Evolutionary conservation across 768 basidiomycete species (phyloP), one percentile per base, ranked within the genome.

Genomic region (Tricholoma flavovirens): DNA sequence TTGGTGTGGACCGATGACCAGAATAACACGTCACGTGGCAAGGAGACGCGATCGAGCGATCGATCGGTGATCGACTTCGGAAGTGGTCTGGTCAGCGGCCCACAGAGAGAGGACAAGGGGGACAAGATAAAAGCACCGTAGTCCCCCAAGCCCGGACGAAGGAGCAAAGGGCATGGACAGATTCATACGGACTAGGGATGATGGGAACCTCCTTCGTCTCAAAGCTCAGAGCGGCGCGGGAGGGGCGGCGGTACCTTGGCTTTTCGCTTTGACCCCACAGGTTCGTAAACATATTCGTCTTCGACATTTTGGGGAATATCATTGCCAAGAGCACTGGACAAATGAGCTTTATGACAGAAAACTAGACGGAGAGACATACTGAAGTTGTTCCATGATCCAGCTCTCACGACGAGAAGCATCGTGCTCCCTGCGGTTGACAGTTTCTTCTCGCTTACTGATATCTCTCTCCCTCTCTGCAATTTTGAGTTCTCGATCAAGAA

Each of bases 321-420:
- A 56, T 83, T 86, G 59, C 88, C 88, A 56, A 90, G 80, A 58
- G 81, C 73, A 69, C 87, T 88, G 3, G 54, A 19, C 29, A 12
- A 22, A 59, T 57, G 40, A 64, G 54, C 30, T 14, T 9, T 3
- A 2, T 10, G n/a, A 4, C 15, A 8, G 8, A 30, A 1, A 42
- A 4, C 6, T 29, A 12, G 4, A 3, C 10, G 42, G 15, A 11
- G 22, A 40, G 3, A 75, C 85, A 61, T 76, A 93, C 92, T 90
- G 84, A 33, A 93, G 82, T 64, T 93, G 91, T 59, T 93, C 92
- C 90, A 93, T 92, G 64, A 93, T 92, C 91, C 91, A 93, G 26
- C 75, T 78, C 69, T 93, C 91, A 56, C 91, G 90, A 62, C 90
- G 82, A 50, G 90, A 84, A 53, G 90, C 89, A 64, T 93, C 91